Evolutionary conservation across 441 rosid species (phyloP).

Genomic region (Macaranga tanarius): DNA sequence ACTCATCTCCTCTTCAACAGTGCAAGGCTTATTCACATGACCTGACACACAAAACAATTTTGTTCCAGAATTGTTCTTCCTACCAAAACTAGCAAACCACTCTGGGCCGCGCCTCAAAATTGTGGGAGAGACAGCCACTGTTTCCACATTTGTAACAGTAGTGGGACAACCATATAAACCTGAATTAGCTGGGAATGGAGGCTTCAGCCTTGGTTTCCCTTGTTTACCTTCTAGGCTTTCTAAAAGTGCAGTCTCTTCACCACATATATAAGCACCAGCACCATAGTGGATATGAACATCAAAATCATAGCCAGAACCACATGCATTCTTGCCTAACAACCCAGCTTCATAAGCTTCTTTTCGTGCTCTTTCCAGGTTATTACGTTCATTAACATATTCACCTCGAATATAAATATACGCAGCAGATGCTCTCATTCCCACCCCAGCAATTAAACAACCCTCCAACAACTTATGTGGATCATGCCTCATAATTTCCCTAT

Average conservation of each 20-base stretch:
- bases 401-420: constrained; percentile 98
- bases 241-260: constrained; percentile 97
- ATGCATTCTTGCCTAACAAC: constrained; percentile 90
- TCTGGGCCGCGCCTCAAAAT: constrained; percentile 96
- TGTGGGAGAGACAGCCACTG: constrained; percentile 97
- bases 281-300: constrained; percentile 97
- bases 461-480: constrained; percentile 97
- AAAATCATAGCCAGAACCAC: constrained; percentile 98
- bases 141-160: constrained; percentile 96
- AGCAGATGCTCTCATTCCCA: constrained; percentile 98
- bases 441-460: constrained; percentile 99
- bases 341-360: constrained; percentile 96
- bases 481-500: constrained; percentile 97
- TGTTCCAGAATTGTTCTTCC: constrained; percentile 94
- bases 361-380: constrained; percentile 77
- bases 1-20: constrained; percentile 99
- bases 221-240: constrained; percentile 99
- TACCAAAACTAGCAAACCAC: constrained; percentile 98
- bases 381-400: constrained; percentile 90
- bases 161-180: constrained; percentile 98
- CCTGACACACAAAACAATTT: constrained; percentile 89
- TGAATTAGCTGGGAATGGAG: constrained; percentile 99
- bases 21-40: constrained; percentile 97
- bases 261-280: constrained; percentile 99
- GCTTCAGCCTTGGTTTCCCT: constrained; percentile 99